Conservation (phyloP, 345 rosid species). For the Moringa oleifera region DNA sequence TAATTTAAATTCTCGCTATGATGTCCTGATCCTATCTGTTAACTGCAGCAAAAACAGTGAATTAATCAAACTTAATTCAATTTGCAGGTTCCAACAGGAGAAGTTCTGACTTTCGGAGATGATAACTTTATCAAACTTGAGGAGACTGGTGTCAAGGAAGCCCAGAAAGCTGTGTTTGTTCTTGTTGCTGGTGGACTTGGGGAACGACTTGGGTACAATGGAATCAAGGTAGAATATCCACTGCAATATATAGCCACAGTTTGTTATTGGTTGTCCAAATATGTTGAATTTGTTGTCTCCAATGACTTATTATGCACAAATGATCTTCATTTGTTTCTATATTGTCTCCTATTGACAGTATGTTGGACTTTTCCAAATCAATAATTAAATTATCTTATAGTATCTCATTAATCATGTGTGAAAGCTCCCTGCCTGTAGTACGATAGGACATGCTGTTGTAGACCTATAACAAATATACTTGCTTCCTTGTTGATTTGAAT, state of each 20-base stretch:
- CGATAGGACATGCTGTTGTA: too few species aligned
- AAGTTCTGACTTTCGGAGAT: slow-evolving; percentile 56
- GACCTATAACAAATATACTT: too few species aligned
- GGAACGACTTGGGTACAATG: slow-evolving; percentile 96
- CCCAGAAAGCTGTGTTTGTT: slow-evolving; percentile 83
- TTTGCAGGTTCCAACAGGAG: slow-evolving; percentile 83
- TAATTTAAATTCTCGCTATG: too few species aligned
- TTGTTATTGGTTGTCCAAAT: background rate
- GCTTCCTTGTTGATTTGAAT: background rate
- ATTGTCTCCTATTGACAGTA: background rate
- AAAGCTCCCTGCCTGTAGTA: background rate
- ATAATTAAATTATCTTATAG: background rate
- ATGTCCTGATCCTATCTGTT: background rate
- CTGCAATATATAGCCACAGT: background rate
- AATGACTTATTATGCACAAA: too few species aligned
- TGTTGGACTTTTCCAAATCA: background rate
- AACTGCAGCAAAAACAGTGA: background rate
- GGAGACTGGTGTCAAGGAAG: slow-evolving; percentile 70
- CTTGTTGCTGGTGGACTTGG: slow-evolving; percentile 99
- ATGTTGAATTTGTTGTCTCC: too few species aligned
- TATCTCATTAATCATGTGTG: background rate
- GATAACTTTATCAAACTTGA: slow-evolving; percentile 68
- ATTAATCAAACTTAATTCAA: too few species aligned
- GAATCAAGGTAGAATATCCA: slow-evolving; percentile 68
- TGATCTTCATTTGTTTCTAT: background rate